A percentile compares a stretch with the other conserved stretches of the same genome.
phyloP scores from a whole-genome alignment of 2,329 filamentous ascomycete species.

The Dryadomyces sulphureus region DNA sequence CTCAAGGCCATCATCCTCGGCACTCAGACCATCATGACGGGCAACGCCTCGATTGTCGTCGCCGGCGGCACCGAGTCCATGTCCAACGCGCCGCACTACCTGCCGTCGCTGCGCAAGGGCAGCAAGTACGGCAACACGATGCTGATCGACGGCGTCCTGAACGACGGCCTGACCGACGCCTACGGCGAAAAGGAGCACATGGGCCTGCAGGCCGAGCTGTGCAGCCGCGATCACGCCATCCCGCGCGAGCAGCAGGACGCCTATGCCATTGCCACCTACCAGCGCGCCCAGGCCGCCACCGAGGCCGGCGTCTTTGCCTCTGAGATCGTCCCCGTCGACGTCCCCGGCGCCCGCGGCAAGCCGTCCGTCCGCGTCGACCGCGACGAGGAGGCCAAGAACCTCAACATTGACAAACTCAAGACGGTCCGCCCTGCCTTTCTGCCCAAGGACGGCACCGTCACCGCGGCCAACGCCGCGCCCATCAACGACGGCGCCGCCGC shows the following conservation, averaged over 20 bases:
- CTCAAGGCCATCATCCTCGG: conserved; percentile 91
- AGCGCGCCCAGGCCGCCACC: conserved; percentile 79
- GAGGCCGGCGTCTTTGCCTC: conserved; percentile 65
- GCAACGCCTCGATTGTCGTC: conserved; percentile 83
- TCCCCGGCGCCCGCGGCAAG: conserved; percentile 82
- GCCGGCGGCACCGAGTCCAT: conserved; percentile 96
- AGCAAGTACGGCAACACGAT: conserved; percentile 88
- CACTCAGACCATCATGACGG: conserved; percentile 94
- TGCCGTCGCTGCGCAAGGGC: conserved; percentile 71
- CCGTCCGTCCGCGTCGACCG: conserved; percentile 63
- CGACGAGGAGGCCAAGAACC: conserved; percentile 94
- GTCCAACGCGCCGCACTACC: conserved; percentile 95
- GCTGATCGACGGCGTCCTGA: conserved; percentile 80
- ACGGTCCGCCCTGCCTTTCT: conserved; percentile 74
- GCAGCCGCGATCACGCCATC: conserved; percentile 69
- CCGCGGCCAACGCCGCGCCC: conserved; percentile 89
- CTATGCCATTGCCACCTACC: conserved; percentile 89
- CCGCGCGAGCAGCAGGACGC: conserved; percentile 79
- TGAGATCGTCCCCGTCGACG: conserved; percentile 83
- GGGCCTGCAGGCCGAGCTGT: conserved; percentile 87
- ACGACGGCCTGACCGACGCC: conserved; percentile 87
- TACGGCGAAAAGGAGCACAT: conserved; percentile 91
- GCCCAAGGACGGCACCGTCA: conserved; percentile 72
- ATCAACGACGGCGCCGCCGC: conserved; percentile 91
- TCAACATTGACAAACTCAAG: conserved; percentile 71